Evolutionary conservation across 1,284 basidiomycete genomes (phyloP), one percentile per base, ranked within the genome.

Genomic region (Cutaneotrichosporon sp.): DNA sequence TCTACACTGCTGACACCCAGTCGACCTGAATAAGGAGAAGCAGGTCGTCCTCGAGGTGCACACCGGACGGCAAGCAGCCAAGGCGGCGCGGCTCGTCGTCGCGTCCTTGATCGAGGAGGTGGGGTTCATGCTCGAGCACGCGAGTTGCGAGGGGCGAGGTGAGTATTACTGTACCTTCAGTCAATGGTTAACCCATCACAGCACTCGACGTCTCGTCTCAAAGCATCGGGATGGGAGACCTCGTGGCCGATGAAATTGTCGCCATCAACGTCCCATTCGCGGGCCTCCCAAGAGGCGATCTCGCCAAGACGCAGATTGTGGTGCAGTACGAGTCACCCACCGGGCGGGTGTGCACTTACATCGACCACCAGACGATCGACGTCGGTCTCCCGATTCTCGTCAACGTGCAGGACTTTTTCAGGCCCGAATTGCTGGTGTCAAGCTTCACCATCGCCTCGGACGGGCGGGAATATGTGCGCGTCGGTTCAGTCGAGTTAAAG

Each of bases 401-500:
- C 64, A 82, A 82, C 61, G 81, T 82, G 1, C 81, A 82, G 63
- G 81, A 82, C 67, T 80, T 80, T 66, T 82, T 82, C 76, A 62
- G 81, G 22, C 76, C 78, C 2, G 65, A 76, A 2, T 73, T 73
- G 79, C 68, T 82, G 0, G 59, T 82, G 1, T 81, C 80, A 9
- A 76, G 77, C 64, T 82, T 81, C 65, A 79, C 78, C 0, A 73
- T 82, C 16, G 77, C 80, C 1, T 78, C 79, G 0, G 80, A 80
- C 57, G 75, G 73, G 0, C 63, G 69, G 13, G 75, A 80, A 56
- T 68, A 74, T 58, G 65, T 82, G 2, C 72, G 78, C 21, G 67
- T 81, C 18, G 65, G 59, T 2, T 63, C 65, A 1, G 75, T 78
- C n/a, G 61, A 67, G 34, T 69, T 73, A n/a, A 42, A 56, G 30